A percentile compares a stretch with the other conserved stretches of the same genome.
These are phyloP conservation scores for Moesziomyces antarcticus DNA, from an alignment of 1,284 basidiomycete species.

Conservation along the genomic window DNA sequence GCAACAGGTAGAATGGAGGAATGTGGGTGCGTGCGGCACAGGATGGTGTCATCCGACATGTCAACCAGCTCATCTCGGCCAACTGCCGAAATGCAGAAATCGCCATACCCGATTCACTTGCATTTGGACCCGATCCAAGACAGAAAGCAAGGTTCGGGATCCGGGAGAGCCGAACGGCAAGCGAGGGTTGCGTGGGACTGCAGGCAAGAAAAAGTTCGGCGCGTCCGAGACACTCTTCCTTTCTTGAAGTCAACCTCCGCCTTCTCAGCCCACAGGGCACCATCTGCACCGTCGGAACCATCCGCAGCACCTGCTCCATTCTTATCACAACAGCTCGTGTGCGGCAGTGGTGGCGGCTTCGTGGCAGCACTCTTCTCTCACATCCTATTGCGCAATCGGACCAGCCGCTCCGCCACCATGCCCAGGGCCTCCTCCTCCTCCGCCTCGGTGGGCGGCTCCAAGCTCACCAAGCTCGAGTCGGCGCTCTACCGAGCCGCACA, in stretches of 20 bases:
- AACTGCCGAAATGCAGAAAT: conserved; percentile 3
- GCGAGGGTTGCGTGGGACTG: no score
- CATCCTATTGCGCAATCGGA: no score
- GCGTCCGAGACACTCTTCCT: no score
- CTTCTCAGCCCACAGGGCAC: no score
- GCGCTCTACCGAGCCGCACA: conserved; percentile 47
- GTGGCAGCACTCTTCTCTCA: no score
- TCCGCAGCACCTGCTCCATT: no score
- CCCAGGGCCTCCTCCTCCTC: conserved; percentile 37
- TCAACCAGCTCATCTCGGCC: conserved; percentile 13
- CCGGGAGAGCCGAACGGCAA: no score
- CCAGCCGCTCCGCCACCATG: conserved; percentile 7
- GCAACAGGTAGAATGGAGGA: not conserved
- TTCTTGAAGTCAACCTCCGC: no score
- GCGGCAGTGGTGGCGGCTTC: no score
- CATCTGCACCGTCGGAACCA: no score
- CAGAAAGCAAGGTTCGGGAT: not conserved
- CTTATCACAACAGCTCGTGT: no score
- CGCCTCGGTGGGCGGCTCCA: conserved; percentile 26
- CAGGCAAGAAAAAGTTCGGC: no score
- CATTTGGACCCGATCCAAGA: not conserved
- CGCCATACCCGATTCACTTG: conserved; percentile 21
- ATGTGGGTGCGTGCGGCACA: not conserved
- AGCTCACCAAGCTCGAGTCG: conserved; percentile 52
- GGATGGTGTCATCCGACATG: conserved; percentile 36